Evolutionary conservation across 148 eudicot genomes (phyloP), one percentile per base, ranked within the genome.

Genomic region (Rheum nobile): DNA sequence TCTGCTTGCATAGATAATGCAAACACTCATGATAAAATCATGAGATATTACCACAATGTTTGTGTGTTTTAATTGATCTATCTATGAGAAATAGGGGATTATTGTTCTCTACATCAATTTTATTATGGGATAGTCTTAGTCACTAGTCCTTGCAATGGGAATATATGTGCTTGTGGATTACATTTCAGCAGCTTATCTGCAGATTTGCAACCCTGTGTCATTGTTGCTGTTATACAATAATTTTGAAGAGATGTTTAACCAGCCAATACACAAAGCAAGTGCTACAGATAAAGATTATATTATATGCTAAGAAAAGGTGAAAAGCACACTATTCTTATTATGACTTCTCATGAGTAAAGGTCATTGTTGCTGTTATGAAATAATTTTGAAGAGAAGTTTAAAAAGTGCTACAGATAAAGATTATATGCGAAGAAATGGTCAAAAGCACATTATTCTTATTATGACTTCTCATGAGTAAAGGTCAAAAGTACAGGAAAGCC

Each of bases 391-490:
- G 61, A 54, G 29, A 54, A 2, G 6, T 8, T 21, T 22, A 54
- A 54, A 11, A 22, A 65, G 39, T 65, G 67, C 70, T 65, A 14
- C 11, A 65, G 10, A 16, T 16, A 34, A 65, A 32, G 11, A 65
- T 17, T 65, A 29, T 17, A 32, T 65, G 70, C 35, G 13, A 61
- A 65, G 39, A 32, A 32, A 65, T 32, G 37, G 41, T 65, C 24
- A 65, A 65, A 65, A 65, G 68, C 70, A 65, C 39, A 32, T 32
- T 24, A 10, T 57, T 65, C 41, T 31, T 65, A 65, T 65, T 31
- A 65, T 65, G 70, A 65, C 21, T 65, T 65, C 39, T 32, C 39
- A 65, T 17, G 39, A 65, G 2, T 16, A 16, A 16, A 34, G 70
- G 13, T 65, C 41, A 65, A 65, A 65, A 65, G 70, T 1, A 17